Base-by-base conservation (phyloP, 306 rosid species). In the Morella rubra region DNA sequence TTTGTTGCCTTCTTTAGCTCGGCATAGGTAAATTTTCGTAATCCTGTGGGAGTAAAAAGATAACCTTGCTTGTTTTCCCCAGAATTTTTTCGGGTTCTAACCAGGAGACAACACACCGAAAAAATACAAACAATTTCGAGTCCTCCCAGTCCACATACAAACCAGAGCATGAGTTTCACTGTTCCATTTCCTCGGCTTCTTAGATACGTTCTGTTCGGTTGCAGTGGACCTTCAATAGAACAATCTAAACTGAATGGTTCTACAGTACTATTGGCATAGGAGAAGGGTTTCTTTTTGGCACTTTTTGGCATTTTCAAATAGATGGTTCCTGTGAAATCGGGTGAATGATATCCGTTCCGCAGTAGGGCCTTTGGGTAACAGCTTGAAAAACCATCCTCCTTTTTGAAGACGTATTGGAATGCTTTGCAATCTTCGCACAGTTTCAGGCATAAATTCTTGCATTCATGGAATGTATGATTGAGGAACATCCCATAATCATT, bases 321-420 rank as follows among this genome's bases (percentile, higher is more conserved):
- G n/a, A n/a, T n/a, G n/a, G n/a, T 73, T 24, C 86, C 87, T 0
- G 20, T 20, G 13, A 80, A 86, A 56, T 77, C 46, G 0, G 89
- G 73, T 5, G 76, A 41, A 6, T 75, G 77, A 79, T 82, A 67
- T 9, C 83, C 91, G 27, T 90, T 87, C 27, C 50, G 81, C 72
- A 90, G 18, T 20, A 76, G 74, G n/a, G 75, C 8, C 84, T 90
- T 90, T 0, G 84, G 87, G 71, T 73, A 90, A 62, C 91, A 90
- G 0, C 54, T 24, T n/a, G n/a, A 46, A 45, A 73, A 45, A 22
- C 67, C 61, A 7, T 3, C 0, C 0, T 3, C 18, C 22, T 0
- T 24, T 61, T n/a, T n/a, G 0, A 6, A 55, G 59, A 75, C 20
- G 75, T 45, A 76, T 51, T 87, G 88, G 16, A 89, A 77, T 0